Base-by-base conservation (phyloP, 805 yeast species). In the Nakazawaea anatomiae region DNA sequence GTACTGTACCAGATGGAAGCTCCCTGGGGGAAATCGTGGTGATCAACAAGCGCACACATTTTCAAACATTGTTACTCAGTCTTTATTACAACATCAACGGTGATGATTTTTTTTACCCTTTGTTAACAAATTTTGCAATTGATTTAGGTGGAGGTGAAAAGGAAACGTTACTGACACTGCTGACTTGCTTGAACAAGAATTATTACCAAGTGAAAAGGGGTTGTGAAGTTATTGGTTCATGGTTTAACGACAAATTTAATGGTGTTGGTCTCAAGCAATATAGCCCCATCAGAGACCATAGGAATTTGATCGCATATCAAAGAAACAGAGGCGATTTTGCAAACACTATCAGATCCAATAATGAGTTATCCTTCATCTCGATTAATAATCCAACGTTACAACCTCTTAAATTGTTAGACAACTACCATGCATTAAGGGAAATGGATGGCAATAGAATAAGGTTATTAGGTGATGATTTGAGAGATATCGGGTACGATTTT, bases 151-250 rank as follows among this genome's bases (percentile, higher is more conserved):
- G 83, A 65, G 90, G 90, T 49, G 90, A 85, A 61, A 85, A 85
- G 60, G 90, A 85, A 56, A 85, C 91, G 0, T 82, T 83, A 53
- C 70, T 84, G 88, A 90, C 0, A 87, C 90, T 2, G 87, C 90
- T 6, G 72, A 74, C 43, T 75, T 76, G 18, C 69, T 75, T 48
- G 67, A 69, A 3, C 62, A 73, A 46, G 72, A 75, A 2, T 4
- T 82, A 73, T 57, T 82, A 82, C 58, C 87, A 82, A 64, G 73
- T 77, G 7, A 72, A 74, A 52, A 72, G 75, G 44, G 65, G 55
- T 45, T 66, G 81, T 47, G 70, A 71, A 50, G 67, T 71, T 12
- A 55, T 56, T 44, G 68, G 74, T 0, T 75, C 52, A 60, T 41
- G 57, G 58, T 47, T 48, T 53, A 42, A 58, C 42, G 66, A 55